Evolutionary conservation across 345 rosid genomes (phyloP).

Genomic region (Passiflora organensis): DNA sequence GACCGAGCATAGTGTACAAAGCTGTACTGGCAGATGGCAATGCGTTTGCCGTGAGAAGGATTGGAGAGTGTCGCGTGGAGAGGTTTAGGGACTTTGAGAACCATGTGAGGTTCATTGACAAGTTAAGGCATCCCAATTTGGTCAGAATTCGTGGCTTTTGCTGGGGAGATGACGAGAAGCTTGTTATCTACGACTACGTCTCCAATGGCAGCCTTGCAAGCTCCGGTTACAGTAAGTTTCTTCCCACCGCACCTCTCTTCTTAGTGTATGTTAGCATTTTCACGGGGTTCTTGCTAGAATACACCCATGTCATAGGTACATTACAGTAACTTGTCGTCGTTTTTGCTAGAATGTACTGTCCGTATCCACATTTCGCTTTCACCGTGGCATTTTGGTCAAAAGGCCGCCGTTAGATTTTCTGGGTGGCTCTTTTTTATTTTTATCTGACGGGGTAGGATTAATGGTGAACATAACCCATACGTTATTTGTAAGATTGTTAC

Average conservation of each 20-base stretch:
- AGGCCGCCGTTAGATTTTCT: too few species aligned
- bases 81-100: constrained; percentile 68
- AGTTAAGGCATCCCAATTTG: constrained; percentile 69
- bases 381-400: too few species aligned
- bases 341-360: constrained; percentile 6
- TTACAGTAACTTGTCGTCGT: neutral
- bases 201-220: constrained; percentile 69
- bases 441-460: too few species aligned
- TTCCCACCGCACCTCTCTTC: neutral
- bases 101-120: constrained; percentile 55
- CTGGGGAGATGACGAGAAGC: constrained; percentile 90
- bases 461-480: too few species aligned
- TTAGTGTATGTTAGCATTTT: constrained; percentile 18
- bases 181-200: constrained; percentile 64
- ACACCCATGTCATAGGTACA: neutral
- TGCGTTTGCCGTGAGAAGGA: constrained; percentile 76
- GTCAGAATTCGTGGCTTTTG: constrained; percentile 67
- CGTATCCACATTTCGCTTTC: too few species aligned
- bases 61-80: constrained; percentile 56
- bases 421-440: too few species aligned
- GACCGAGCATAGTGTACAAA: constrained; percentile 70
- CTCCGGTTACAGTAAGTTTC: constrained; percentile 48
- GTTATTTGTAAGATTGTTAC: too few species aligned
- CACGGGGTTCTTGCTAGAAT: constrained; percentile 2
- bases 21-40: constrained; percentile 70